These are phyloP conservation scores for Monascus purpureus DNA, from an alignment of 495 filamentous ascomycete species.

Conservation along the genomic window DNA sequence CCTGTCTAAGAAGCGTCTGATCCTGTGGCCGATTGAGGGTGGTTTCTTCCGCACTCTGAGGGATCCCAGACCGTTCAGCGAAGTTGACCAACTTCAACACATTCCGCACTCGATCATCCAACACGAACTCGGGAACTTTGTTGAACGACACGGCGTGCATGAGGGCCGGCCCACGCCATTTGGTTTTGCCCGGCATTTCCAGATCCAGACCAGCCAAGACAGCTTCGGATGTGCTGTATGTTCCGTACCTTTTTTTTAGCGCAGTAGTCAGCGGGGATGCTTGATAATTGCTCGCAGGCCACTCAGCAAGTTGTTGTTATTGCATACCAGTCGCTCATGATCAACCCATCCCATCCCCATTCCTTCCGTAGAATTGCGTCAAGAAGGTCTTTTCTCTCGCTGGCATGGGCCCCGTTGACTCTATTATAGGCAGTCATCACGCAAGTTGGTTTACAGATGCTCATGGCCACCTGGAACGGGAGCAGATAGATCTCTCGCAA, in stretches of 20 bases:
- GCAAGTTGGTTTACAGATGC: slow-evolving; percentile 47
- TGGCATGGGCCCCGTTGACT: slow-evolving; percentile 56
- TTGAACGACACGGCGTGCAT: slow-evolving; percentile 44
- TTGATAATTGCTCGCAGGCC: too few species aligned
- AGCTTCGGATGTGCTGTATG: slow-evolving; percentile 53
- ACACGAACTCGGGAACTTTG: slow-evolving; percentile 40
- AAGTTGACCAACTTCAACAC: slow-evolving; percentile 51
- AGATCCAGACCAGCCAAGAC: slow-evolving; percentile 57
- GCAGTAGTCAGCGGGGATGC: too few species aligned
- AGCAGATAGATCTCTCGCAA: slow-evolving; percentile 65
- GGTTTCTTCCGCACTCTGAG: slow-evolving; percentile 43
- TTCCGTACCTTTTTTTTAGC: slow-evolving; percentile 45
- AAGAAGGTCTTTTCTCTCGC: slow-evolving; percentile 49
- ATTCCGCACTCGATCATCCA: slow-evolving; percentile 50
- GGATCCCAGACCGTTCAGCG: slow-evolving; percentile 45
- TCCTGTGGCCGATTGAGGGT: slow-evolving; percentile 53
- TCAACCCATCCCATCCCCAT: slow-evolving; percentile 55
- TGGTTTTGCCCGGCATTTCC: slow-evolving; percentile 60
- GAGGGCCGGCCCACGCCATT: slow-evolving; percentile 48
- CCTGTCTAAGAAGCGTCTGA: slow-evolving; percentile 47
- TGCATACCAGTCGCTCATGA: slow-evolving; percentile 65
- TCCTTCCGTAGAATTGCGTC: slow-evolving; percentile 52
- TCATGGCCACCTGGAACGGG: slow-evolving; percentile 58
- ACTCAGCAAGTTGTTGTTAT: too few species aligned
- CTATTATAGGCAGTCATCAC: slow-evolving; percentile 70